These are phyloP conservation scores for Fraxinus xanthoxyloides DNA, from an alignment of 305 asterid species.

Conservation along the genomic window DNA sequence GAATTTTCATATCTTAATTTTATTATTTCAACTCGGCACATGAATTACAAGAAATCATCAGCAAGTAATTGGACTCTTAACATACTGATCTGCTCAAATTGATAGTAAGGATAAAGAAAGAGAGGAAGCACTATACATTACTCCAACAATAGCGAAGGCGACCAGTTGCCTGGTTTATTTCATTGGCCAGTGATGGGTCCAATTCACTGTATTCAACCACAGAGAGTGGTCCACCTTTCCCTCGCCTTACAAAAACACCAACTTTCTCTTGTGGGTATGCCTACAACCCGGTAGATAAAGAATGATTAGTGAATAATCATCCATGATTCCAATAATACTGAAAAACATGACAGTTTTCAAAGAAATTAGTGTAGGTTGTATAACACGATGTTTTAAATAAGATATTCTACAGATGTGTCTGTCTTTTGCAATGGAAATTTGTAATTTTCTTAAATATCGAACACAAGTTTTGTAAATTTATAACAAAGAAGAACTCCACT, in stretches of 20 bases:
- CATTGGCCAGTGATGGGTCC: constrained; percentile 75
- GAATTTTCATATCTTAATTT: not conserved
- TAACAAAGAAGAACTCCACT: not conserved
- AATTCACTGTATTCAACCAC: constrained; percentile 95
- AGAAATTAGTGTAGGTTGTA: not conserved
- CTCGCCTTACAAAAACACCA: constrained; percentile 92
- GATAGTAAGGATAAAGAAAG: constrained; percentile 1
- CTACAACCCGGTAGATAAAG: constrained; percentile 33
- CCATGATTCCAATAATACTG: not conserved
- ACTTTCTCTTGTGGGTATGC: constrained; percentile 98
- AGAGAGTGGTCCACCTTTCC: constrained; percentile 90
- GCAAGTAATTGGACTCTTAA: constrained; percentile 20
- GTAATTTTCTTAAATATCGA: not conserved
- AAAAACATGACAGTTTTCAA: not conserved
- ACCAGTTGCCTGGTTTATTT: constrained; percentile 81
- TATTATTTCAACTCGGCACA: not conserved
- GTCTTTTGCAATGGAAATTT: not conserved
- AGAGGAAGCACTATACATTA: constrained; percentile 52
- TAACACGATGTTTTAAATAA: not conserved
- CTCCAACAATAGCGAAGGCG: constrained; percentile 99
- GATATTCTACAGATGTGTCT: not conserved
- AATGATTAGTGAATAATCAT: not conserved
- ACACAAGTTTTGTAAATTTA: not conserved
- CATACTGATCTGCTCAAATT: not conserved
- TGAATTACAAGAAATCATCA: constrained; percentile 33